phyloP scores from a whole-genome alignment of 2,329 filamentous ascomycete genomes.

The Aspergillus fumigatus region DNA sequence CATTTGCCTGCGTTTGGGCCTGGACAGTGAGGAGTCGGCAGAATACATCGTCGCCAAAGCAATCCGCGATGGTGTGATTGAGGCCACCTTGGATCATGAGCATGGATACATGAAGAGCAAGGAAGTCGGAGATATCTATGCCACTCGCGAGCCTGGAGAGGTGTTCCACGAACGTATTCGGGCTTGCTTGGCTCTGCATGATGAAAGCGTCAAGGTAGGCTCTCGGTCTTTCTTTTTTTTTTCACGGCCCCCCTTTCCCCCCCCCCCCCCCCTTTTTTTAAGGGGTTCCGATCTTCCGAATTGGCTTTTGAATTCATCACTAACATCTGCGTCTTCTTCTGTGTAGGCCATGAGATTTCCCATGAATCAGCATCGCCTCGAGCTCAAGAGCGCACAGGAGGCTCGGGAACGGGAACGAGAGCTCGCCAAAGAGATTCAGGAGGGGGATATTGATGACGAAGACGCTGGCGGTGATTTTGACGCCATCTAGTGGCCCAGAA shows the following conservation, averaged over 20 bases:
- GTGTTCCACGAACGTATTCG: slow-evolving; percentile 96
- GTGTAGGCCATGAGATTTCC: slow-evolving; percentile 91
- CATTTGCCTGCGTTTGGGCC: slow-evolving; percentile 89
- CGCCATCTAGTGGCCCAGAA: slow-evolving; percentile 63
- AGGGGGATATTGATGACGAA: slow-evolving; percentile 93
- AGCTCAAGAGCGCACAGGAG: slow-evolving; percentile 97
- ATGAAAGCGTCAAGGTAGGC: slow-evolving; percentile 95
- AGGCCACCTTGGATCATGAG: slow-evolving; percentile 90
- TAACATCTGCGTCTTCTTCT: slow-evolving; percentile 21
- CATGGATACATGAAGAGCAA: slow-evolving; percentile 98
- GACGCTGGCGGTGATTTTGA: slow-evolving; percentile 95
- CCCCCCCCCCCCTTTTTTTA: no score
- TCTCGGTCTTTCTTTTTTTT: no score
- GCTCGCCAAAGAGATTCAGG: slow-evolving; percentile 97
- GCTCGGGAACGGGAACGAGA: slow-evolving; percentile 94
- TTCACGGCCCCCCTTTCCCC: no score
- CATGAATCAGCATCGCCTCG: slow-evolving; percentile 97
- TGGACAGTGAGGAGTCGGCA: slow-evolving; percentile 93
- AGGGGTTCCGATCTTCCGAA: not conserved
- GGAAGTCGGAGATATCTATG: slow-evolving; percentile 92
- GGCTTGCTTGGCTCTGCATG: slow-evolving; percentile 85
- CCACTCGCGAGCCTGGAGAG: slow-evolving; percentile 90
- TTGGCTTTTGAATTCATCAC: slow-evolving; percentile 5
- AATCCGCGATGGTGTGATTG: slow-evolving; percentile 94
- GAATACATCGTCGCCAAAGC: slow-evolving; percentile 99